These are phyloP conservation scores for Fusarium sororula DNA, from an alignment of 2,329 filamentous ascomycete genomes.

Conservation along the genomic window DNA sequence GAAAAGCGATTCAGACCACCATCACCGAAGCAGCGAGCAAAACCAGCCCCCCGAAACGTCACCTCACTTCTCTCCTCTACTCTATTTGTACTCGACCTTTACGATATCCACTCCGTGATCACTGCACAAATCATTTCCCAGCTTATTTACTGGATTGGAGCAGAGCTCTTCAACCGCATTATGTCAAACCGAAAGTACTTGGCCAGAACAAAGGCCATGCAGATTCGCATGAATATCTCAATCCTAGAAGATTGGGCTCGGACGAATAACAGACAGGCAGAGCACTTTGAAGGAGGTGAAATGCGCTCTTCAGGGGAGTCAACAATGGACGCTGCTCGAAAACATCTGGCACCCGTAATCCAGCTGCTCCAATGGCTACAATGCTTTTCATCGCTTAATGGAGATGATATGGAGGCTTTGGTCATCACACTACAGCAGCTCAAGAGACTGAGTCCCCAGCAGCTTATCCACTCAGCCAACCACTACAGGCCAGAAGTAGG, in stretches of 20 bases:
- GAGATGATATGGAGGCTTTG: constrained; percentile 87
- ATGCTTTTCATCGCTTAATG: constrained; percentile 90
- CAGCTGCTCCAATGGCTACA: constrained; percentile 97
- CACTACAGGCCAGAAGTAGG: constrained; percentile 96
- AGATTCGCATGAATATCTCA: constrained; percentile 99
- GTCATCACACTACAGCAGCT: constrained; percentile 90
- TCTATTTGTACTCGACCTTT: constrained; percentile 96
- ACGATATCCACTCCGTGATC: constrained; percentile 98
- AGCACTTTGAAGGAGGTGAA: constrained; percentile 94
- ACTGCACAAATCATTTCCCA: constrained; percentile 91
- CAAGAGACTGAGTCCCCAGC: constrained; percentile 82
- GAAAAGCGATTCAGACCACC: constrained; percentile 93
- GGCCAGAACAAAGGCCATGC: constrained; percentile 97
- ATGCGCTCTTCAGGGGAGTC: constrained; percentile 86
- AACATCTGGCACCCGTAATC: constrained; percentile 88
- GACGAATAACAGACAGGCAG: constrained; percentile 89
- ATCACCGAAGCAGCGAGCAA: constrained; percentile 90
- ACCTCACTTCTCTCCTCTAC: constrained; percentile 95
- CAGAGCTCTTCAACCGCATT: constrained; percentile 96
- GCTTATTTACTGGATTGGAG: constrained; percentile 93
- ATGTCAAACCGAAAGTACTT: constrained; percentile 97
- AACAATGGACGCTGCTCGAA: constrained; percentile 83
- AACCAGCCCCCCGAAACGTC: constrained; percentile 92
- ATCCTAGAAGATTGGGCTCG: constrained; percentile 95
- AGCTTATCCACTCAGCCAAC: constrained; percentile 89